Base-by-base conservation (phyloP, 2,329 filamentous ascomycete species). In the Kalaharituber pfeilii region DNA sequence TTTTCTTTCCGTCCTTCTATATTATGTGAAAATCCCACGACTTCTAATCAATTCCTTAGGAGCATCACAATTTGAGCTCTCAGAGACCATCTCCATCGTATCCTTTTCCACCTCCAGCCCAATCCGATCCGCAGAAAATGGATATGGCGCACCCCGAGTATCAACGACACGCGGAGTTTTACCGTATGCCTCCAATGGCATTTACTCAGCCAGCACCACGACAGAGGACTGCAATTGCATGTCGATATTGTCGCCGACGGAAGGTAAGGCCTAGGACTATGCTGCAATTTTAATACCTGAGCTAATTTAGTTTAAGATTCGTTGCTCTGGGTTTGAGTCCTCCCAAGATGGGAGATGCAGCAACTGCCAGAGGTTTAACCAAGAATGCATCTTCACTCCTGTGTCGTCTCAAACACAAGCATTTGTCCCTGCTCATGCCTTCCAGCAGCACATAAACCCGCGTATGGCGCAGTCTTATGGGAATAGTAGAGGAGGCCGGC, bases 371-470 rank as follows among this genome's bases (percentile, higher is more conserved):
- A 74, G 81, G 49, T 86, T 85, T 69, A 81, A 81, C 60, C 81
- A 85, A 67, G 80, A 84, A 65, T 86, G 82, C 69, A 78, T 86
- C 68, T 86, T 86, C 68, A 84, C 81, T 1, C 81, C 82, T 2
- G 81, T 86, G 24, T 84, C 80, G 2, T 81, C 80, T 9, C 81
- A 84, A 68, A 78, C 80, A 7, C 81, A 84, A 66, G 81, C 82
- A 9, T 85, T 85, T 64, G 81, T 85, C 29, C 81, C 81, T 6
- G 81, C 80, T 8, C 79, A 84, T 65, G 79, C 81, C 5, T 78
- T 80, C 55, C n/a, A n/a, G n/a, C n/a, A n/a, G n/a, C n/a, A n/a
- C n/a, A n/a, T n/a, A n/a, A 83, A 76, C 59, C 74, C 75, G 15
- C 70, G 74, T 62, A 65, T 76, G 64, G 70, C 73, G 54, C 72